Percentiles rank a stretch among this genome's conserved stretches.
phyloP scores from a whole-genome alignment of 768 basidiomycete genomes.

The Pulveroboletus sp. region DNA sequence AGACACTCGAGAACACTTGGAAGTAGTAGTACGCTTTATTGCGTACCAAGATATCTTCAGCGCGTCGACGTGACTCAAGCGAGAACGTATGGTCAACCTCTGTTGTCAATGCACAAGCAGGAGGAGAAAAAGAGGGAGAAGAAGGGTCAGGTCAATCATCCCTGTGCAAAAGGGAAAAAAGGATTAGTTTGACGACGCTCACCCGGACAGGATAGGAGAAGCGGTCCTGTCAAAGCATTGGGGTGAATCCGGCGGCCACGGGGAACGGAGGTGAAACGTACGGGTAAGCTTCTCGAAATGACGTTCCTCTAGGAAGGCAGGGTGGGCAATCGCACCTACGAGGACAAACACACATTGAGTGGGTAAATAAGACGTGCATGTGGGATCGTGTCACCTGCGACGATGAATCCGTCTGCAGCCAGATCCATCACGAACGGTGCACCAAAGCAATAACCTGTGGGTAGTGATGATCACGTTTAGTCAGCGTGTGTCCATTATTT shows the following conservation, averaged over 20 bases:
- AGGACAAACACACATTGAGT: background rate
- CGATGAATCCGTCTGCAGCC: conserved; percentile 38
- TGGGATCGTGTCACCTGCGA: conserved; percentile 35
- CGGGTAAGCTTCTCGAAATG: conserved; percentile 47
- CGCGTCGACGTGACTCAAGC: conserved; percentile 42
- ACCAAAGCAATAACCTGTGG: conserved; percentile 54
- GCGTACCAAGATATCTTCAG: conserved; percentile 50
- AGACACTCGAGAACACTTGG: conserved; percentile 48
- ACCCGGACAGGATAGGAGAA: conserved; percentile 11
- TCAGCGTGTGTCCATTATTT: background rate
- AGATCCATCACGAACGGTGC: conserved; percentile 46
- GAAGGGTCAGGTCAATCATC: background rate
- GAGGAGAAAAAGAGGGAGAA: background rate
- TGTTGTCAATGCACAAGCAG: conserved; percentile 10
- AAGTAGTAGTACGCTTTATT: conserved; percentile 47
- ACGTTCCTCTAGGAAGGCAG: conserved; percentile 45
- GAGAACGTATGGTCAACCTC: conserved; percentile 52
- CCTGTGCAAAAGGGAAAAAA: background rate
- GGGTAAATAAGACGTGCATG: background rate
- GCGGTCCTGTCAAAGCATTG: background rate
- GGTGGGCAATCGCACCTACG: conserved; percentile 48
- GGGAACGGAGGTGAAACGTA: conserved; percentile 21
- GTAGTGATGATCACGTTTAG: background rate
- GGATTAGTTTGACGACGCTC: background rate
- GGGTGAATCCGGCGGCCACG: background rate